phyloP scores from a whole-genome alignment of 176 grass and related monocot genomes.

The Musa troglodytarum region DNA sequence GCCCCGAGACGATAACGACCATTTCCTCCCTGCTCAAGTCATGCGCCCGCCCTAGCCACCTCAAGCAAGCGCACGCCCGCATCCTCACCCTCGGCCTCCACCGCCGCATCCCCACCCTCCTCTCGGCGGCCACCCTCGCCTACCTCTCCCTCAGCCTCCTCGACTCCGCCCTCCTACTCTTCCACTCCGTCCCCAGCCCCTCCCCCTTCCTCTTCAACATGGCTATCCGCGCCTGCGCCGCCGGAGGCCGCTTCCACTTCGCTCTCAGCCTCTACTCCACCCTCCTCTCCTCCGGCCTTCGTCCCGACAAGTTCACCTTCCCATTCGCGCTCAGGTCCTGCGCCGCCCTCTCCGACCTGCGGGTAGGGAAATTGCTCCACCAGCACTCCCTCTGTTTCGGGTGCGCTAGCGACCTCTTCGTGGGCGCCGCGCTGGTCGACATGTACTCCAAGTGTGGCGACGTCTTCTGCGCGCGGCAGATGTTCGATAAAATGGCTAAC shows the following conservation, averaged over 20 bases:
- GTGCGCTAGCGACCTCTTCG: constrained; percentile 7
- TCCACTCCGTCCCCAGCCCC: constrained; percentile 4
- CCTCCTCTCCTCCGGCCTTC: background rate
- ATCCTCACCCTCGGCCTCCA: constrained; percentile 7
- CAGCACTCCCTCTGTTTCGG: constrained; percentile 17
- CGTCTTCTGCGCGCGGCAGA: background rate
- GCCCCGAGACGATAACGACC: background rate
- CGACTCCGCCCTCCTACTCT: constrained; percentile 16
- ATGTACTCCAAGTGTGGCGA: constrained; percentile 22
- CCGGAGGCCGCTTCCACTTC: background rate
- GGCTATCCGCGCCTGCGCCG: constrained; percentile 9
- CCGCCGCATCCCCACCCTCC: constrained; percentile 2
- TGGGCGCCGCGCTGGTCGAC: constrained; percentile 20
- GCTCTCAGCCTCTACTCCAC: constrained; percentile 15
- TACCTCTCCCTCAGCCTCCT: constrained; percentile 23
- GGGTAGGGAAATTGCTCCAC: constrained; percentile 12
- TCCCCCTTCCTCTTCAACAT: constrained; percentile 9
- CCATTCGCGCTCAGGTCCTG: constrained; percentile 10
- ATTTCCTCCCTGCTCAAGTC: constrained; percentile 10
- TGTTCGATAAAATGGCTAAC: constrained; percentile 20
- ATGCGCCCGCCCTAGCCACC: constrained; percentile 11
- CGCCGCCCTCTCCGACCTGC: constrained; percentile 9
- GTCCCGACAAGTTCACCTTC: constrained; percentile 23
- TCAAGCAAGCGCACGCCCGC: constrained; percentile 12
- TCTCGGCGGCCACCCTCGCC: constrained; percentile 1